A percentile compares a stretch with the other conserved stretches of the same genome.
phyloP scores from a whole-genome alignment of 441 rosid species.

The Bocquillonia castaneifolia region DNA sequence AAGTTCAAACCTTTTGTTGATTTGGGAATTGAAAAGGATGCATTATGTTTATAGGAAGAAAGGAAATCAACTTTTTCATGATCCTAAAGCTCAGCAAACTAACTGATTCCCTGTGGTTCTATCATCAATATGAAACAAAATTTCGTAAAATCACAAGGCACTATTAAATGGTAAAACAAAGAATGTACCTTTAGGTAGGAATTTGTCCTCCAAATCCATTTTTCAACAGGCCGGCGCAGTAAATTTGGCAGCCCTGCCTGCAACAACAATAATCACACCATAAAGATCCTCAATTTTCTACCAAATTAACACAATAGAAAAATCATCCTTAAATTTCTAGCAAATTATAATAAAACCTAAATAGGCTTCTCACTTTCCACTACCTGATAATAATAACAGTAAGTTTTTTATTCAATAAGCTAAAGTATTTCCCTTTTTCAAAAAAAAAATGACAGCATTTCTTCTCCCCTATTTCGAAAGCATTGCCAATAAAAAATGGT shows the following conservation, averaged over 20 bases:
- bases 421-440: too few relatives aligned
- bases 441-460: too few relatives aligned
- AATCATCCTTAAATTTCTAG: too few relatives aligned
- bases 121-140: slow-evolving; percentile 8
- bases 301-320: too few relatives aligned
- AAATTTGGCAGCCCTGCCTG: slow-evolving; percentile 32
- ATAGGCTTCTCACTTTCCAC: neutral
- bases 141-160: neutral
- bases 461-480: too few relatives aligned
- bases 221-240: slow-evolving; percentile 21
- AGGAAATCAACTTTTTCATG: neutral
- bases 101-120: neutral
- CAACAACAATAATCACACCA: slow-evolving; percentile 20
- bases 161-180: neutral
- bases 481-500: neutral
- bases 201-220: slow-evolving; percentile 55
- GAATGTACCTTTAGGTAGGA: slow-evolving; percentile 41
- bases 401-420: too few relatives aligned
- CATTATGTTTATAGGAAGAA: neutral
- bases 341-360: neutral
- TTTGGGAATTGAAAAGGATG: too few relatives aligned
- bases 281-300: neutral
- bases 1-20: too few relatives aligned
- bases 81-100: slow-evolving; percentile 2
- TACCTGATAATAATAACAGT: too few relatives aligned